A percentile compares a stretch with the other conserved stretches of the same genome.
Evolutionary conservation across 352 stramenopile genomes (phyloP).

Genomic region (Pythium pyrilobum): DNA sequence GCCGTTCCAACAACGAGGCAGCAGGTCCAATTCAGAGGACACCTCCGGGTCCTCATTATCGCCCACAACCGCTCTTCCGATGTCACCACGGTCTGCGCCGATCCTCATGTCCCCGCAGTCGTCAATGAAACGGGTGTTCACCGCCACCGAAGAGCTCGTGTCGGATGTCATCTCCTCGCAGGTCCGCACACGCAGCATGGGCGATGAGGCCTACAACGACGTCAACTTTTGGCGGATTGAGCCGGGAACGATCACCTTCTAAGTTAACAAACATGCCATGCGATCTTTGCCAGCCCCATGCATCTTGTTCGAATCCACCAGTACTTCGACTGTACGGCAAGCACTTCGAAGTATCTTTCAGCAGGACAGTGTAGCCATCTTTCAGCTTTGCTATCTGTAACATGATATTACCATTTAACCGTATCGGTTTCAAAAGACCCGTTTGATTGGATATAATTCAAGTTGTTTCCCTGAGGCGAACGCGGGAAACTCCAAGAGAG

Average conservation of each 20-base stretch:
- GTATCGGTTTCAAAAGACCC: no score
- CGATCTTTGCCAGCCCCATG: no score
- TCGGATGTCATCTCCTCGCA: constrained; percentile 48
- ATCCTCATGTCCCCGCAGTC: neutral
- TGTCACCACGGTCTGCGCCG: constrained; percentile 13
- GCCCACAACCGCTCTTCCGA: constrained; percentile 5
- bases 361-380: neutral
- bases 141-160: constrained; percentile 32
- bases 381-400: neutral
- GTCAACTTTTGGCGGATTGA: constrained; percentile 82
- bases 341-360: no score
- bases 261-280: no score
- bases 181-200: constrained; percentile 44
- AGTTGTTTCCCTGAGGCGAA: no score
- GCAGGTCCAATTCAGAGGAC: neutral
- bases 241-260: no score
- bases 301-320: no score
- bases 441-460: no score
- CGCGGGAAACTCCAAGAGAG: neutral
- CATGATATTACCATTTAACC: no score
- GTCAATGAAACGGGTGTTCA: constrained; percentile 13
- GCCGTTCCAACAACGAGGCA: neutral
- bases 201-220: constrained; percentile 83
- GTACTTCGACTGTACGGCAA: no score
- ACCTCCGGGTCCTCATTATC: neutral